Evolutionary conservation across 2,329 filamentous ascomycete species (phyloP).

Genomic region (Colletotrichum euphorbiae): DNA sequence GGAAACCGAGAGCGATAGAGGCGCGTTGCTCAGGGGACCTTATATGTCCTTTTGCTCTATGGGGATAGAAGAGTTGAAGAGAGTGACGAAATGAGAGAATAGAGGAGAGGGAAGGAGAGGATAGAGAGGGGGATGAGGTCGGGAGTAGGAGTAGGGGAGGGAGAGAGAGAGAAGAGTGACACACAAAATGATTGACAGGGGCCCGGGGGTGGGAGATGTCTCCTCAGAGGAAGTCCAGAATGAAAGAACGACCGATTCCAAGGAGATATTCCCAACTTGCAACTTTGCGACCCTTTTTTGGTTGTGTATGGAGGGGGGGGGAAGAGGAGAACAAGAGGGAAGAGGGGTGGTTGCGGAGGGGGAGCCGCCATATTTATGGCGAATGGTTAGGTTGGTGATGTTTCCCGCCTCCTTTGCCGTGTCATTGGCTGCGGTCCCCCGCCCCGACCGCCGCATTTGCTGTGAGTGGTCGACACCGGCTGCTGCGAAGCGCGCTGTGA

Average conservation of each 20-base stretch:
- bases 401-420: conserved; percentile 18
- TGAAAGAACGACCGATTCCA: conserved; percentile 56
- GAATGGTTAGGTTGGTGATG: conserved; percentile 35
- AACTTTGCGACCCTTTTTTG: conserved; percentile 69
- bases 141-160: conserved; percentile 50
- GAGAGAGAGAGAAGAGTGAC: conserved; percentile 51
- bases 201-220: conserved; percentile 67
- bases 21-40: conserved; percentile 33
- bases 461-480: conserved; percentile 7
- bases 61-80: conserved; percentile 50
- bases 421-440: conserved; percentile 39
- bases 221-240: conserved; percentile 48
- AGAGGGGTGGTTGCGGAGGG: conserved; percentile 43
- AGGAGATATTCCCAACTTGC: conserved; percentile 63
- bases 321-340: conserved; percentile 58
- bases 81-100: conserved; percentile 65
- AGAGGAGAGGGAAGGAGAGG: conserved; percentile 44
- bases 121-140: conserved; percentile 46
- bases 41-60: conserved; percentile 34
- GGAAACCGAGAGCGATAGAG: conserved; percentile 49
- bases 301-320: conserved; percentile 64
- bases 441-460: conserved; percentile 24
- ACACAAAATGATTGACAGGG: conserved; percentile 60
- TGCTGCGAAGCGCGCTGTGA: conserved; percentile 18
- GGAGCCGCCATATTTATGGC: conserved; percentile 49